phyloP scores from a whole-genome alignment of 73 alveolate species.

The Paraurostyla sp. region DNA sequence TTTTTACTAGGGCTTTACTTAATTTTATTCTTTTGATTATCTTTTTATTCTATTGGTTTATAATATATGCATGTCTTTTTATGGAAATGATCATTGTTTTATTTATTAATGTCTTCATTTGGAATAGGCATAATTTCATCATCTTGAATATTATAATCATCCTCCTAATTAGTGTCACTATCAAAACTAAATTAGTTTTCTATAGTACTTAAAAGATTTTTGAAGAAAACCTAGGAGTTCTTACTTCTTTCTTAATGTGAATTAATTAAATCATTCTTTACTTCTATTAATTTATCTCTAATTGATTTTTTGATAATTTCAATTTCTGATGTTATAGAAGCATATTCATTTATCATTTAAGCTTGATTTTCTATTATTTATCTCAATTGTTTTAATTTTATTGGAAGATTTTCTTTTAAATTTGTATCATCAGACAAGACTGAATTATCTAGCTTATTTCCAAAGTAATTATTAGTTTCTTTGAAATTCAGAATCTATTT shows the following conservation, averaged over 20 bases:
- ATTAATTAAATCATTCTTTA: neutral
- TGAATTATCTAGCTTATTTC: neutral
- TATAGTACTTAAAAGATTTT: neutral
- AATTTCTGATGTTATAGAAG: neutral
- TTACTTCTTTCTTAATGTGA: constrained; percentile 32
- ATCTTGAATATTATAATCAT: neutral
- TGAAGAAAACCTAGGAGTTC: neutral
- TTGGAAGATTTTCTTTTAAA: neutral
- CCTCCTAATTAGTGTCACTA: neutral
- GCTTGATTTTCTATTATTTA: neutral
- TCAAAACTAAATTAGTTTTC: neutral
- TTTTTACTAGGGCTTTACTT: neutral
- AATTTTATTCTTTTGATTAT: neutral
- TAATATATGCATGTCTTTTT: constrained; percentile 7
- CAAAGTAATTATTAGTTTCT: no score
- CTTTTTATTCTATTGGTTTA: constrained; percentile 6
- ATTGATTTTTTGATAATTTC: neutral
- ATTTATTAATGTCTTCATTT: neutral
- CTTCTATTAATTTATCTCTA: neutral
- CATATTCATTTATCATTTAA: neutral
- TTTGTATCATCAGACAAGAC: neutral
- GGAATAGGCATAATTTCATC: neutral
- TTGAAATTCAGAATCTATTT: neutral
- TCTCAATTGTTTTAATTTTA: neutral
- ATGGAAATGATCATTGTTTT: neutral